Base-by-base conservation (phyloP, 257 asterid genomes). In the Osmanthus fragrans region DNA sequence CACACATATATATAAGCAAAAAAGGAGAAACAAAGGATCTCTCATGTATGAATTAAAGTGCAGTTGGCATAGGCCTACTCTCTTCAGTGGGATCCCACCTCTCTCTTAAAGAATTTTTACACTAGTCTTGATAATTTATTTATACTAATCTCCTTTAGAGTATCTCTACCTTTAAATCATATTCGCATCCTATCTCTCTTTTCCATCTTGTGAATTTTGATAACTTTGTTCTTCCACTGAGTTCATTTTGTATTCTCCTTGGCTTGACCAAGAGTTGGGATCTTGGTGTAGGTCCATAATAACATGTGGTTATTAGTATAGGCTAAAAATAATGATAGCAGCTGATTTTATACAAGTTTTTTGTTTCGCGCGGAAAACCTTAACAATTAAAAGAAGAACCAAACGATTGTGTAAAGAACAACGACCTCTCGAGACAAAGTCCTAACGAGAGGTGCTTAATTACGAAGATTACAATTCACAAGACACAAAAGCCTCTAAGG, bases 11-110 rank as follows among this genome's bases (percentile, higher is more conserved):
- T 81, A 76, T 81, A 79, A 27, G 33, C 16, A 4, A 9, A 63
- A 63, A 27, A 3, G 69, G 69, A 12, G 78, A 86, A 12, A 77
- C 66, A 75, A 79, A 68, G 70, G 82, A 80, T 83, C 86, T 84
- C 85, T 79, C 74, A 73, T 66, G 73, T 40, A 54, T 63, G 69
- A 63, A 63, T 63, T 69, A 80, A 75, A 88, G 82, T 80, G 81
- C 77, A 40, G 74, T 37, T 76, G 89, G 84, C 83, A 91, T 86
- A 82, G 92, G 91, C 86, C 76, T 71, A 64, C 68, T 80, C 84
- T 78, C 80, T 78, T 47, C 78, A 79, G 90, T 85, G 97, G 97
- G 86, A 75, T 73, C 87, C 91, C 88, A 84, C 84, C 84, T 84
- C 84, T 78, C 87, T 85, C 85, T 84, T 82, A 83, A 79, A 76